Conservation (phyloP, 164 flowering plant genomes). For the Tinospora cordifolia region DNA sequence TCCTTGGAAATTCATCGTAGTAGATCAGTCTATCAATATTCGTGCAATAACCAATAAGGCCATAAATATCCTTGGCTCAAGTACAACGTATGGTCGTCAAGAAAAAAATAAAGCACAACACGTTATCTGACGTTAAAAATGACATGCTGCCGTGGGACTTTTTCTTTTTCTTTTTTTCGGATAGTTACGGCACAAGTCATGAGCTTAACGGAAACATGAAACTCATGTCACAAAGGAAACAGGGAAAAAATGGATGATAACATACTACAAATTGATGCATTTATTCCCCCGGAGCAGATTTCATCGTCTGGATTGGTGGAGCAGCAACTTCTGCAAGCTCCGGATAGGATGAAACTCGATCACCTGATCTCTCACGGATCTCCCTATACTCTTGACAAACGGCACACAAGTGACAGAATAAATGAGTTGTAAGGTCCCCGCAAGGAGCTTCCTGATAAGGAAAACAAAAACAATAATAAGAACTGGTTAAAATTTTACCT, state of each 20-base stretch:
- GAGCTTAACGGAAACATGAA: too few relatives aligned
- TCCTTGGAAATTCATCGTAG: neutral
- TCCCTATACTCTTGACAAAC: constrained; percentile 87
- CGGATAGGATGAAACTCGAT: constrained; percentile 25
- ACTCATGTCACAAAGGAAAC: too few relatives aligned
- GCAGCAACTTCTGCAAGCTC: constrained; percentile 40
- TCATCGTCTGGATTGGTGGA: constrained; percentile 52
- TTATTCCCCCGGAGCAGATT: constrained; percentile 16
- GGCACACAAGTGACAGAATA: constrained; percentile 82
- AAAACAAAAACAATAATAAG: too few relatives aligned
- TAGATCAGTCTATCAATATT: neutral
- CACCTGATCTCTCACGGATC: constrained; percentile 57
- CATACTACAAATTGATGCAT: too few relatives aligned
- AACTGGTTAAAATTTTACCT: too few relatives aligned
- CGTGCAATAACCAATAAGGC: neutral
- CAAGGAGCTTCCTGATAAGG: constrained; percentile 80
- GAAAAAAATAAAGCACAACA: too few relatives aligned
- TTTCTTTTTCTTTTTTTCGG: too few relatives aligned
- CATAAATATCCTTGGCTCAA: neutral
- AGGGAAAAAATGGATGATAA: too few relatives aligned
- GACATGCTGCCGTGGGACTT: neutral
- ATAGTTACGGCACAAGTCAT: neutral
- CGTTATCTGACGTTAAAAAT: too few relatives aligned
- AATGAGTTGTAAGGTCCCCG: constrained; percentile 70
- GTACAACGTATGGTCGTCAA: neutral